Base-by-base conservation (phyloP, 2,329 filamentous ascomycete genomes). In the Purpureocillium lavendulum region DNA sequence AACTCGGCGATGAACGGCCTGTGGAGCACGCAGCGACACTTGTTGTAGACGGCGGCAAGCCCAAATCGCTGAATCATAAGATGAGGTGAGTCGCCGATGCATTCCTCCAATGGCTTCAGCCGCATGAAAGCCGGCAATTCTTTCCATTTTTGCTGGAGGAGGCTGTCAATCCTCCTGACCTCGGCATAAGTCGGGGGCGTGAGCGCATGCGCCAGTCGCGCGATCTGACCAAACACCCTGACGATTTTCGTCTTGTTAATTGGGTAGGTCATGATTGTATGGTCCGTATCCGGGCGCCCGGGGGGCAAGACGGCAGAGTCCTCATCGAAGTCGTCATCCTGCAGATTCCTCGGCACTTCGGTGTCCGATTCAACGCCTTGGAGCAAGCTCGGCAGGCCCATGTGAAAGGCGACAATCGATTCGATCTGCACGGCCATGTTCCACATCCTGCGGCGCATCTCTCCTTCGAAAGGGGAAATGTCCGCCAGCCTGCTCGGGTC, bases 341-440 rank as follows among this genome's bases (percentile, higher is more conserved):
- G 66, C 26, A 84, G 55, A 54, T 84, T 84, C 26, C 68, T 65
- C 13, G 80, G 80, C 15, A 77, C 56, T 2, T 67, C 60, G 0
- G 77, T 81, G 51, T 85, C 82, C 35, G 70, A 75, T 43, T 83
- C 79, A 29, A 80, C 72, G 17, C 70, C 66, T 41, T 77, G 69
- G 33, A 83, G 66, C 75, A 84, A 80, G 50, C 71, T 71, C 3
- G 82, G 82, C 39, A 86, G 62, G 2, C 81, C 81, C 43, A 83
- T 69, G 51, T 84, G 80, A 51, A 82, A 83, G 2, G 77, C 75
- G 18, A 80, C 76, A 4, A 84, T 57, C 3, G 80, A 57, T 51
- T 85, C 82, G 35, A 82, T 67, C 51, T 81, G 76, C 18, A 65
- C 56, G 3, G 68, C 65, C 45, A 75, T 61, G 45, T 70, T 67